Percentiles rank a stretch among this genome's conserved stretches.
These are phyloP conservation scores for Metschnikowia peoriensis DNA, from an alignment of 805 yeast species.

Conservation along the genomic window DNA sequence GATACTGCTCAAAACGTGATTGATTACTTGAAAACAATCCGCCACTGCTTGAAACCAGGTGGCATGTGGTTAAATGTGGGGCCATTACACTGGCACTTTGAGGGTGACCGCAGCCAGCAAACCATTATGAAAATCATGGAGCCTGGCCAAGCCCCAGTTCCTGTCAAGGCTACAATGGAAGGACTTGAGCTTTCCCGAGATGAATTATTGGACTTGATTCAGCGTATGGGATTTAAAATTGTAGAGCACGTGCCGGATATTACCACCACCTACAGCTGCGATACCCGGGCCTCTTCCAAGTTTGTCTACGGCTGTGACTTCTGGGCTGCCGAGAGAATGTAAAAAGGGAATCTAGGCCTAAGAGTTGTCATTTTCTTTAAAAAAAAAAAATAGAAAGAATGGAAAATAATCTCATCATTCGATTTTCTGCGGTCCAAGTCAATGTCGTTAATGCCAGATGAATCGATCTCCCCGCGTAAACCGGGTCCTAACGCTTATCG, in stretches of 20 bases:
- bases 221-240: slow-evolving; percentile 51
- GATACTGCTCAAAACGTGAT: slow-evolving; percentile 62
- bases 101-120: slow-evolving; percentile 39
- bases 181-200: slow-evolving; percentile 63
- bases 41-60: slow-evolving; percentile 40
- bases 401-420: no score
- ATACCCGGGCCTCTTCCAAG: slow-evolving; percentile 48
- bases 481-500: background rate
- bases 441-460: no score
- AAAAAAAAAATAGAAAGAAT: no score
- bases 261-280: slow-evolving; percentile 53
- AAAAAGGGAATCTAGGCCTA: background rate
- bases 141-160: slow-evolving; percentile 21
- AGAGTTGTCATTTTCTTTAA: no score
- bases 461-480: background rate
- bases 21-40: slow-evolving; percentile 52
- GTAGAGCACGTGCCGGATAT: slow-evolving; percentile 43
- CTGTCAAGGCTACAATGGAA: slow-evolving; percentile 35
- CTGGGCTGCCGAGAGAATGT: slow-evolving; percentile 46
- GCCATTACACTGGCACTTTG: slow-evolving; percentile 72
- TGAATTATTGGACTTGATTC: slow-evolving; percentile 49
- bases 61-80: slow-evolving; percentile 69
- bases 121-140: slow-evolving; percentile 8
- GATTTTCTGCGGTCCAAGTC: no score
- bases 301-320: slow-evolving; percentile 63